Conservation (phyloP, 768 basidiomycete species). For the Naganishia vaughanmartiniae region DNA sequence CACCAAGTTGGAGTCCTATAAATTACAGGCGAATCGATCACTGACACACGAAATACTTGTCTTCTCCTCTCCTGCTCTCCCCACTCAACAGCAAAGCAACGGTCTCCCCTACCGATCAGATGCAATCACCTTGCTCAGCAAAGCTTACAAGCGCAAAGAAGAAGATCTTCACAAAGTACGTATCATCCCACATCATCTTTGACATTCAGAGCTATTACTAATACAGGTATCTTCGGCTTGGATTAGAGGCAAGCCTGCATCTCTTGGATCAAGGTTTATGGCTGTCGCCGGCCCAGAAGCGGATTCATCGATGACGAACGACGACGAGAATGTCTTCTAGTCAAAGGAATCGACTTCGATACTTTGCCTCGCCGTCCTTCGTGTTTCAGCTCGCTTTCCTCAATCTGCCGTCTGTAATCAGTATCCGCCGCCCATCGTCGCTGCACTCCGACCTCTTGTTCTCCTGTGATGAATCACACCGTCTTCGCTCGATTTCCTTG, state of each 20-base stretch:
- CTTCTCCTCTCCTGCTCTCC: background rate
- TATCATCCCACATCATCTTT: conserved; percentile 29
- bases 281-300: conserved; percentile 24
- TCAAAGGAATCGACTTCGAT: background rate
- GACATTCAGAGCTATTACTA: background rate
- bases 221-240: background rate
- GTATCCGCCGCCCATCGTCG: background rate
- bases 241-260: conserved; percentile 29
- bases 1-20: background rate
- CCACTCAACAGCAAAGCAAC: conserved; percentile 67
- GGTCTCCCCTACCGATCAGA: conserved; percentile 89
- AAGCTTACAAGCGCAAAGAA: conserved; percentile 88
- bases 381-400: background rate
- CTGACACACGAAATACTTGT: background rate
- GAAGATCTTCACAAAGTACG: conserved; percentile 87
- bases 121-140: conserved; percentile 89
- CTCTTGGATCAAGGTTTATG: conserved; percentile 28
- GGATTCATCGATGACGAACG: conserved; percentile 8
- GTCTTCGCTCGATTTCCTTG: background rate
- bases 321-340: conserved; percentile 15
- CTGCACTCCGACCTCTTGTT: background rate
- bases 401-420: conserved; percentile 3
- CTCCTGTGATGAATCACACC: background rate
- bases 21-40: background rate
- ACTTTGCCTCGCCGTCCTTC: background rate